Evolutionary conservation across 768 basidiomycete genomes (phyloP).

Genomic region (Phaffia tasmanica): DNA sequence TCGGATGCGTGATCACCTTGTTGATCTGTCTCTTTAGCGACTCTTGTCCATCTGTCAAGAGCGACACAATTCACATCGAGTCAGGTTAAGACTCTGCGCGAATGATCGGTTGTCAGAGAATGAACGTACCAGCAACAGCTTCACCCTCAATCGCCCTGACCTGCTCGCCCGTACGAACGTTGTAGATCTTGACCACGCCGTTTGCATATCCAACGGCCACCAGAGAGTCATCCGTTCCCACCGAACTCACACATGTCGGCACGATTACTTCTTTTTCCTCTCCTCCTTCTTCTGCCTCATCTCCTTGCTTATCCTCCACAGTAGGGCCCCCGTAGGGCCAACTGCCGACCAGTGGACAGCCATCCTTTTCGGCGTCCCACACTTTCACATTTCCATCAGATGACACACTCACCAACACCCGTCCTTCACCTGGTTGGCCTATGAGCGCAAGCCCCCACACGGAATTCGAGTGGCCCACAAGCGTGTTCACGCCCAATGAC

Average conservation of each 20-base stretch:
- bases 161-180: constrained; percentile 78
- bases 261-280: constrained; percentile 39
- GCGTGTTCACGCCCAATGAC: constrained; percentile 58
- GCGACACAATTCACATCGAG: not conserved
- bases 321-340: constrained; percentile 72
- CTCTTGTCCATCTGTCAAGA: constrained; percentile 46
- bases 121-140: constrained; percentile 29
- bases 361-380: constrained; percentile 42
- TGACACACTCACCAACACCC: constrained; percentile 69
- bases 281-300: constrained; percentile 39
- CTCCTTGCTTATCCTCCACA: constrained; percentile 37
- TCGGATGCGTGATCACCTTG: constrained; percentile 77
- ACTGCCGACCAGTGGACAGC: constrained; percentile 52
- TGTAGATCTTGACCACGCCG: constrained; percentile 78
- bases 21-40: constrained; percentile 71
- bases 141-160: constrained; percentile 48
- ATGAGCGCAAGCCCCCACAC: constrained; percentile 90
- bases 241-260: constrained; percentile 71
- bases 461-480: constrained; percentile 88
- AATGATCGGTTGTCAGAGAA: not conserved
- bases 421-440: constrained; percentile 48
- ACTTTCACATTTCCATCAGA: constrained; percentile 18
- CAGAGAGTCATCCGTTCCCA: constrained; percentile 70
- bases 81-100: not conserved
- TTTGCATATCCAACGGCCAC: constrained; percentile 86